A percentile compares a stretch with the other conserved stretches of the same genome.
phyloP scores from a whole-genome alignment of 2,329 filamentous ascomycete species.

The Penicillium rolfsii region DNA sequence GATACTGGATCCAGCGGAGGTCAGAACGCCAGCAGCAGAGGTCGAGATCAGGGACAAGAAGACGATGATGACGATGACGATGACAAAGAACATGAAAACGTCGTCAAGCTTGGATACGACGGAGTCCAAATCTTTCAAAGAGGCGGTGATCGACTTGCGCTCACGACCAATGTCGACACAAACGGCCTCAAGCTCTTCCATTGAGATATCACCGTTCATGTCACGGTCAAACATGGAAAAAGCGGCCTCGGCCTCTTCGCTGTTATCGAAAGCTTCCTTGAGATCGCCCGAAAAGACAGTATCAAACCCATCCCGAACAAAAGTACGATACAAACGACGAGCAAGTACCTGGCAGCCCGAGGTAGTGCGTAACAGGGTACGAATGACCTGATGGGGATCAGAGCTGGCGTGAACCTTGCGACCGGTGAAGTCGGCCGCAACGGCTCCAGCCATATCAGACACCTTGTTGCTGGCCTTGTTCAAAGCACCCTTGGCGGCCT shows the following conservation, averaged over 20 bases:
- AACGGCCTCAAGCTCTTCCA: slow-evolving; percentile 90
- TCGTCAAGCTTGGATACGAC: slow-evolving; percentile 88
- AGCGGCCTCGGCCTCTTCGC: slow-evolving; percentile 84
- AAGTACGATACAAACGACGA: slow-evolving; percentile 83
- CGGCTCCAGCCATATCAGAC: slow-evolving; percentile 79
- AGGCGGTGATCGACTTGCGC: slow-evolving; percentile 92
- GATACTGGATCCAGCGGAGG: slow-evolving; percentile 83
- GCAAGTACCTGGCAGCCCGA: slow-evolving; percentile 80
- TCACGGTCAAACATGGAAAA: slow-evolving; percentile 96
- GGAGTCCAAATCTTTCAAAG: slow-evolving; percentile 90
- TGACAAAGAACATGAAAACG: slow-evolving; percentile 84
- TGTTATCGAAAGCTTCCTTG: slow-evolving; percentile 73
- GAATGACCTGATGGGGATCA: slow-evolving; percentile 81
- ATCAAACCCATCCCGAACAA: slow-evolving; percentile 73
- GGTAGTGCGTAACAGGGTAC: slow-evolving; percentile 74
- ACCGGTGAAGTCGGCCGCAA: slow-evolving; percentile 91
- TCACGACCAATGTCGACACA: slow-evolving; percentile 94
- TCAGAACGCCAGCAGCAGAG: slow-evolving; percentile 87
- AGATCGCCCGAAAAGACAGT: slow-evolving; percentile 79
- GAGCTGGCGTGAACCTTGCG: slow-evolving; percentile 67
- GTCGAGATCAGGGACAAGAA: slow-evolving; percentile 88
- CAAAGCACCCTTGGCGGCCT: slow-evolving; percentile 74
- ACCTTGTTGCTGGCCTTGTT: slow-evolving; percentile 82
- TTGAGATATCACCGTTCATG: slow-evolving; percentile 92
- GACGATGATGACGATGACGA: slow-evolving; percentile 78